Evolutionary conservation across 1,139 yeast genomes (phyloP).

Genomic region (Sugiyamaella pinicola): DNA sequence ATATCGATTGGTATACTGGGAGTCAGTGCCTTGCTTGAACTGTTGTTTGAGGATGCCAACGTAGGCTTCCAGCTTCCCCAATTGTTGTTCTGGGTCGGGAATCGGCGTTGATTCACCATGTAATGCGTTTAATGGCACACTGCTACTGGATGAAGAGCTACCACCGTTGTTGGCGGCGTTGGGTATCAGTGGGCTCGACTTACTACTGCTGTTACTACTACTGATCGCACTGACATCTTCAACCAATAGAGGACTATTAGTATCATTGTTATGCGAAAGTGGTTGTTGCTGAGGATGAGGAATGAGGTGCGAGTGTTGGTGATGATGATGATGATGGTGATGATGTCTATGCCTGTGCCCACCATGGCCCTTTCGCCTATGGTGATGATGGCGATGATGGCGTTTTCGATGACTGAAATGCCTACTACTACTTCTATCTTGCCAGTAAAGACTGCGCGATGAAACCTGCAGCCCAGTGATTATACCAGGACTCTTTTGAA

Average conservation of each 20-base stretch:
- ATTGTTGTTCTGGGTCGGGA: slow-evolving; percentile 9
- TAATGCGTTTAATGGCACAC: slow-evolving; percentile 1
- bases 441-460: slow-evolving; percentile 13
- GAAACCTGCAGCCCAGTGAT: slow-evolving; percentile 1
- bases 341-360: slow-evolving; percentile 3
- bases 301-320: background rate
- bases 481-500: slow-evolving; percentile 10
- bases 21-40: slow-evolving; percentile 8
- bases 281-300: no score
- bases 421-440: background rate
- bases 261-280: background rate
- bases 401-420: slow-evolving; percentile 1
- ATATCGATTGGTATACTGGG: slow-evolving; percentile 4
- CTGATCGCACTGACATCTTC: background rate
- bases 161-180: background rate
- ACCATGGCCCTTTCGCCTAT: background rate
- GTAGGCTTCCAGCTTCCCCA: slow-evolving; percentile 15
- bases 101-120: slow-evolving; percentile 1
- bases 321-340: slow-evolving; percentile 5
- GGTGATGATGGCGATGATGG: background rate
- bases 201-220: background rate
- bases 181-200: slow-evolving; percentile 2
- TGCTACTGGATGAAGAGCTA: background rate
- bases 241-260: background rate
- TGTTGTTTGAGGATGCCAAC: slow-evolving; percentile 12